A percentile compares a stretch with the other conserved stretches of the same genome.
phyloP scores from a whole-genome alignment of 2,329 filamentous ascomycete species.

The Pseudogymnoascus sp. region DNA sequence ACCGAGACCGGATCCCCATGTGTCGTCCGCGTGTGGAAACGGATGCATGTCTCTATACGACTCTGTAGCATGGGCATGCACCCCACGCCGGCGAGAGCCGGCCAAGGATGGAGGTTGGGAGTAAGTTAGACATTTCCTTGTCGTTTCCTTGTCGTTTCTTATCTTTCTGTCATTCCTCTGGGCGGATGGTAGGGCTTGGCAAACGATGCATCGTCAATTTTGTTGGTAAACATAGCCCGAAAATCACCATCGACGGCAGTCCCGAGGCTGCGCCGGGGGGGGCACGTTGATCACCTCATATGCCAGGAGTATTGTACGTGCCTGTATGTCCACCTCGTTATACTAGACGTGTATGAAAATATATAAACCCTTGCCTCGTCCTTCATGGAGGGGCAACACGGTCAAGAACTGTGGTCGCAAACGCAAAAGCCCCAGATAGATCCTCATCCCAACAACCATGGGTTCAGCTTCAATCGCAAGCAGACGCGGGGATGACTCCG shows the following conservation, averaged over 20 bases:
- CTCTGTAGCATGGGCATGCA: background rate
- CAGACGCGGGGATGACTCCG: conserved; percentile 5
- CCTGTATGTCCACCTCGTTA: background rate
- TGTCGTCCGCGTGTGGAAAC: conserved; percentile 3
- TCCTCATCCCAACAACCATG: background rate
- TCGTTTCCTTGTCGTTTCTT: conserved; percentile 1
- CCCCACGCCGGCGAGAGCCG: background rate
- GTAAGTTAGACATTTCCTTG: conserved; percentile 4
- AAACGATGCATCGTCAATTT: conserved; percentile 1
- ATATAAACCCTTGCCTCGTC: conserved; percentile 4
- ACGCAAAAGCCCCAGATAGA: background rate
- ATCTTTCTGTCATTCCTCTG: background rate
- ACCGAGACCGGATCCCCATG: conserved; percentile 6
- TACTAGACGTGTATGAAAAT: background rate
- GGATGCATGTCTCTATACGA: background rate
- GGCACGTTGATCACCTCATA: conserved; percentile 8
- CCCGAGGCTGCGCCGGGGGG: background rate
- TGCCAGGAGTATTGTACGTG: background rate
- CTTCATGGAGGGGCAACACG: background rate
- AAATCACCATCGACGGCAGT: background rate
- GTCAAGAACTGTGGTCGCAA: conserved; percentile 3
- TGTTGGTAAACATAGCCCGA: conserved; percentile 7
- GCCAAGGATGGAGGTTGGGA: background rate
- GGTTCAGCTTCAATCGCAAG: background rate
- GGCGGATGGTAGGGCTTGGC: background rate